phyloP scores from a whole-genome alignment of 352 stramenopile species.

The Phytopythium oedochilum region DNA sequence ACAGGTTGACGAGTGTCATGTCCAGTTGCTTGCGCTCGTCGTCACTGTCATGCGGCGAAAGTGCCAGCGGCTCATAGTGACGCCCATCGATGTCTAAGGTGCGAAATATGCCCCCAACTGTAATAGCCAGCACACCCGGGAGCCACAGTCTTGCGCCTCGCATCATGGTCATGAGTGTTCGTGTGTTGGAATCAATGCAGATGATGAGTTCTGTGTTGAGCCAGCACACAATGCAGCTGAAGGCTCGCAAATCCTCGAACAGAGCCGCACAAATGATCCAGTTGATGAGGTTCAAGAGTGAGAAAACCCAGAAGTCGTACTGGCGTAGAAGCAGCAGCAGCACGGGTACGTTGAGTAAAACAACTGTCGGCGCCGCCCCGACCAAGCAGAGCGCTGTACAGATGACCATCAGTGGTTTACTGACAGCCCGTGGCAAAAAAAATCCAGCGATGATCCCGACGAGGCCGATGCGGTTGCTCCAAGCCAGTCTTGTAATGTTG shows the following conservation, averaged over 20 bases:
- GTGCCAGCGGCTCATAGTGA: slow-evolving; percentile 5
- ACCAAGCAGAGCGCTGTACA: slow-evolving; percentile 4
- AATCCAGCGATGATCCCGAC: slow-evolving; percentile 13
- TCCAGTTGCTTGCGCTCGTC: slow-evolving; percentile 4
- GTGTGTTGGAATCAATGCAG: slow-evolving; percentile 19
- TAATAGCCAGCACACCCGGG: slow-evolving; percentile 10
- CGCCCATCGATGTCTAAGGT: slow-evolving; percentile 12
- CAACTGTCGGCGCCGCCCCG: slow-evolving; percentile 2
- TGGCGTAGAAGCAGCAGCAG: slow-evolving; percentile 8
- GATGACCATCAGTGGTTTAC: slow-evolving; percentile 5
- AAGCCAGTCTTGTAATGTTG: neutral
- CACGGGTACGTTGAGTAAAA: slow-evolving; percentile 12
- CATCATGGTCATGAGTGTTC: slow-evolving; percentile 7
- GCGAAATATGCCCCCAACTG: slow-evolving; percentile 4
- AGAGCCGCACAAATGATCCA: slow-evolving; percentile 10
- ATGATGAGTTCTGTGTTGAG: slow-evolving; percentile 12
- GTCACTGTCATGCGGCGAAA: slow-evolving; percentile 7
- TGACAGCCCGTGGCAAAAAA: slow-evolving; percentile 1
- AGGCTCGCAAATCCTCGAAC: slow-evolving; percentile 8
- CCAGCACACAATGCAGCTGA: slow-evolving; percentile 12
- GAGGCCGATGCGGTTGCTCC: slow-evolving; percentile 13
- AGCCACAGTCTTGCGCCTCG: slow-evolving; percentile 10
- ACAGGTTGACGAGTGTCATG: slow-evolving; percentile 16
- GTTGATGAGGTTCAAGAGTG: slow-evolving; percentile 11
- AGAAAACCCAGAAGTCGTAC: slow-evolving; percentile 25